Base-by-base conservation (phyloP, 192 early-diverging fungal genomes). In the Coemansia pectinata region DNA sequence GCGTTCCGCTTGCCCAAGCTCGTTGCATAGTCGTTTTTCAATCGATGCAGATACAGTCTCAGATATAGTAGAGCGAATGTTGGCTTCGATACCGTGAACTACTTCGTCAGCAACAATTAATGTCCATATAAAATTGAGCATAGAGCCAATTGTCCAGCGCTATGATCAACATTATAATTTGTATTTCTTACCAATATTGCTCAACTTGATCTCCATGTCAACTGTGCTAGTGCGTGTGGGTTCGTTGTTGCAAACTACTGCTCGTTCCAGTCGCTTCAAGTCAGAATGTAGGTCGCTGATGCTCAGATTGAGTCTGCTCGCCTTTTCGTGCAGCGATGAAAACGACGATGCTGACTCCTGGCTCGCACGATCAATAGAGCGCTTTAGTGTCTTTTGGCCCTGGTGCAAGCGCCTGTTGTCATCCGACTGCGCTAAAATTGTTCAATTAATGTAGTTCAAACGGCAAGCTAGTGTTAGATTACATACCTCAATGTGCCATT, bases 201-300 rank as follows among this genome's bases (percentile, higher is more conserved):
- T 60, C 10, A 83, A 67, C 42, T 73, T 83, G 25, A 78, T 55
- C 40, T 83, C 81, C 48, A 76, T 76, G 47, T 83, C 76, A 0
- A 77, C 70, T 8, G 66, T 12, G 23, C 63, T 70, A 23, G 76
- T 41, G 2, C 62, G 76, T n/a, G 76, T 14, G 5, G 45, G 15
- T 2, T 71, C 66, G 61, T 41, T 70, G 9, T 73, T 71, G 41
- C 70, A 67, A 19, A 69, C 52, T 1, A 78, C 69, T 14, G 57
- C 48, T 15, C 81, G 62, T 44, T 83, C 81, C 17, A 83, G 40
- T 25, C 68, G 76, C 25, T 83, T 83, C 15, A 83, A 61, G 36
- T 83, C 81, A 2, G 81, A 75, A 36, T 83, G 81, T 44, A 83
- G 55, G 29, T 83, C 81, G 42, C 73, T 75, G 33, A 83, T 53